Conservation (phyloP, 164 flowering plant species). For the Akebia trifoliata region DNA sequence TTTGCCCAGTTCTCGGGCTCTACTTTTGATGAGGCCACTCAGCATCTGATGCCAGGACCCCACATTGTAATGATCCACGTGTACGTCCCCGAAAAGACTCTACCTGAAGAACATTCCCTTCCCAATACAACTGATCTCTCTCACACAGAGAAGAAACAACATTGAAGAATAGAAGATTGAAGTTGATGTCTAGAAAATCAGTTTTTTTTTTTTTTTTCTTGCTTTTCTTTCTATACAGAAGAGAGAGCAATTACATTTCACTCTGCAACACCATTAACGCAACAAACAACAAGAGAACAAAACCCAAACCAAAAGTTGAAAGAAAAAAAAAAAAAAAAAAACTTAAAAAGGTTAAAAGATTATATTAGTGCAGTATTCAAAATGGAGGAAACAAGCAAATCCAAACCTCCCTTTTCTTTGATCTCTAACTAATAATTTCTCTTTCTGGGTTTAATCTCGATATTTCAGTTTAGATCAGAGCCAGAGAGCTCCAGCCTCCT, state of each 20-base stretch:
- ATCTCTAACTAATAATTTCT: not conserved
- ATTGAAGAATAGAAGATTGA: not conserved
- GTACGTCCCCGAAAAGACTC: no score
- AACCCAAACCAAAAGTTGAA: not conserved
- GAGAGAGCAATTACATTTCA: slow-evolving; percentile 19
- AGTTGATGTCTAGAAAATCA: not conserved
- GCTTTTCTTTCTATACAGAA: slow-evolving; percentile 19
- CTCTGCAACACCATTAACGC: slow-evolving; percentile 6
- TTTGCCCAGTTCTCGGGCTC: no score
- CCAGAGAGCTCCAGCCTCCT: slow-evolving; percentile 88
- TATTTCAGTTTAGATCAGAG: slow-evolving; percentile 25
- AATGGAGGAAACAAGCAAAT: slow-evolving; percentile 13
- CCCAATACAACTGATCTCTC: no score
- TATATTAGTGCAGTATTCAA: slow-evolving; percentile 12
- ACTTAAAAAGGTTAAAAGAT: not conserved
- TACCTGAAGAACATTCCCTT: no score
- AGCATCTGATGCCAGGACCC: no score
- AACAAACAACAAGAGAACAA: not conserved
- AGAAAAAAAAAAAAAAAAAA: not conserved
- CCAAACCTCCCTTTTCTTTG: not conserved
- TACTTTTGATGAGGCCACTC: no score
- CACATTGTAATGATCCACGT: no score
- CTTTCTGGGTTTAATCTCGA: not conserved
- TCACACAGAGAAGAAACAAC: not conserved
- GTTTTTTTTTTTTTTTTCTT: not conserved